Conservation (phyloP, 495 filamentous ascomycete species). For the Hyaloscypha variabilis region DNA sequence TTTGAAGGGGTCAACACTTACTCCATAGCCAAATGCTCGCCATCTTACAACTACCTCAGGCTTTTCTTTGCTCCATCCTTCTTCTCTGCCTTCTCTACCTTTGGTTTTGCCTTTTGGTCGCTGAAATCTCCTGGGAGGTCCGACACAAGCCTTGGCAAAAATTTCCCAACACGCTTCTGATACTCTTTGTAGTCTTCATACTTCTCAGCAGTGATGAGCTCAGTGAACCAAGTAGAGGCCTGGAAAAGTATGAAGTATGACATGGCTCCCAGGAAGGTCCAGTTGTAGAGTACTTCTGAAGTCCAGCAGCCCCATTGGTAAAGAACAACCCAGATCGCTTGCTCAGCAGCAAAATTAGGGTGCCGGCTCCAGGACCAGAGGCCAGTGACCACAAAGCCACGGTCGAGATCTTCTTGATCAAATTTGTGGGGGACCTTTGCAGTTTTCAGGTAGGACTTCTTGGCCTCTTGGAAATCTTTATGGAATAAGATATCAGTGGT, state of each 20-base stretch:
- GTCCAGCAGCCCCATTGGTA: slow-evolving; percentile 85
- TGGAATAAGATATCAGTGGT: slow-evolving; percentile 23
- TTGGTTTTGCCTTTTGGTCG: slow-evolving; percentile 34
- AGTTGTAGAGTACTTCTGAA: slow-evolving; percentile 71
- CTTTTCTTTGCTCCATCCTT: slow-evolving; percentile 11
- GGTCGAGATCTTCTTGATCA: slow-evolving; percentile 77
- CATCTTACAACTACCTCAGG: background rate
- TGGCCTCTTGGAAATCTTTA: slow-evolving; percentile 77
- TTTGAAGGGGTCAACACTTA: background rate
- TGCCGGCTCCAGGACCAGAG: slow-evolving; percentile 87
- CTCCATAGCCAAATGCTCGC: no score
- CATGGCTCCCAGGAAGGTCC: slow-evolving; percentile 73
- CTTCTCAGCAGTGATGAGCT: slow-evolving; percentile 75
- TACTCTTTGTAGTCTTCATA: slow-evolving; percentile 90
- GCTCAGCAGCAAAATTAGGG: slow-evolving; percentile 93
- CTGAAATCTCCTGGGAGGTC: slow-evolving; percentile 43
- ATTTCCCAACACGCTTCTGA: slow-evolving; percentile 77
- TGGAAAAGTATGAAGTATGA: slow-evolving; percentile 82
- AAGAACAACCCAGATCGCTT: slow-evolving; percentile 83
- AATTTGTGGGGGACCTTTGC: slow-evolving; percentile 67
- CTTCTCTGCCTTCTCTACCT: slow-evolving; percentile 17
- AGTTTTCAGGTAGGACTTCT: slow-evolving; percentile 69
- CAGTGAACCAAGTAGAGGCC: slow-evolving; percentile 84
- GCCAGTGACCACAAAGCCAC: slow-evolving; percentile 85
- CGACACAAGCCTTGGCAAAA: slow-evolving; percentile 66